Evolutionary conservation across 2,329 filamentous ascomycete species (phyloP).

Genomic region (Xylaria digitata): DNA sequence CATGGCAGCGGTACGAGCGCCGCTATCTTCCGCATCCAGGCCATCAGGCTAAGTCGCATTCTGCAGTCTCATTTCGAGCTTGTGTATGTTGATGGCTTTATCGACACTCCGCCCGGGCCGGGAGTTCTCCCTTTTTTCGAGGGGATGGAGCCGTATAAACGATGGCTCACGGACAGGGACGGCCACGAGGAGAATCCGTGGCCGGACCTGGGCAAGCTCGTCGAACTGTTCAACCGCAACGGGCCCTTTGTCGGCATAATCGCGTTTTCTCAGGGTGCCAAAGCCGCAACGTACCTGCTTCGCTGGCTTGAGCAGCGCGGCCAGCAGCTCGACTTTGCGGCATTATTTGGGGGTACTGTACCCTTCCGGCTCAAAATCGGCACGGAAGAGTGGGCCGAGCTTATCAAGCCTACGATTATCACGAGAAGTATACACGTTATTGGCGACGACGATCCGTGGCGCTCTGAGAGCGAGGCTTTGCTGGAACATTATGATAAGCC

Average conservation of each 20-base stretch:
- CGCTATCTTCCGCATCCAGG: conserved; percentile 38
- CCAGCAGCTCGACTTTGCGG: conserved; percentile 33
- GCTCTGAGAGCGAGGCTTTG: conserved; percentile 30
- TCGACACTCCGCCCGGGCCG: conserved; percentile 32
- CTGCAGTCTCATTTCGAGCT: conserved; percentile 37
- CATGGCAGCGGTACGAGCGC: conserved; percentile 40
- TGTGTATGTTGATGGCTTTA: conserved; percentile 37
- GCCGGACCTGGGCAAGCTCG: conserved; percentile 26
- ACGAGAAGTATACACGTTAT: conserved; percentile 34
- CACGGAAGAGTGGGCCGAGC: conserved; percentile 30
- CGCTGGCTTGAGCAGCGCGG: conserved; percentile 37
- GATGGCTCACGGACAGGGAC: conserved; percentile 36
- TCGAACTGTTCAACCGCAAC: conserved; percentile 30
- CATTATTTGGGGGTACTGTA: conserved; percentile 31
- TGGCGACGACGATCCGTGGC: conserved; percentile 35
- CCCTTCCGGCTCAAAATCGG: conserved; percentile 23
- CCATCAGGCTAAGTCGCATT: conserved; percentile 35
- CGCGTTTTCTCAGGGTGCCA: conserved; percentile 34
- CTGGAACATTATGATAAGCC: conserved; percentile 34
- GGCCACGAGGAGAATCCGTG: conserved; percentile 29
- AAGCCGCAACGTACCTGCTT: conserved; percentile 30
- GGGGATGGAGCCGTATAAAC: conserved; percentile 39
- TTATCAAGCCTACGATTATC: conserved; percentile 30
- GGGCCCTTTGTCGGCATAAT: conserved; percentile 36
- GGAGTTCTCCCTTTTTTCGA: conserved; percentile 41